Evolutionary conservation across 805 yeast genomes (phyloP).

Genomic region (Suhomyces sp.): DNA sequence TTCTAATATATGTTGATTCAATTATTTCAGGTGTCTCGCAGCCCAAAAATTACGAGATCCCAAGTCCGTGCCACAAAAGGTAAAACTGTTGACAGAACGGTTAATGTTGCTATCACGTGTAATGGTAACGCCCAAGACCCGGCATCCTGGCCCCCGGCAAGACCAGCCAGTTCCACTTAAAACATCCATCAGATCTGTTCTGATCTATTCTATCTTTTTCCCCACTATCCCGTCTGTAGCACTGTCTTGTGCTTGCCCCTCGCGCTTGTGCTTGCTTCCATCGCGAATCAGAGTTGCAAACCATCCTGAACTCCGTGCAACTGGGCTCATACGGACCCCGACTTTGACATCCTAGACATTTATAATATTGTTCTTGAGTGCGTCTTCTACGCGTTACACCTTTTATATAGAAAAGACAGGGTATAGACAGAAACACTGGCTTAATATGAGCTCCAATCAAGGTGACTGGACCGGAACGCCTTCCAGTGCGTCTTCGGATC

Average conservation of each 20-base stretch:
- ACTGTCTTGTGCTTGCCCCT: not conserved
- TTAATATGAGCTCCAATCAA: not conserved
- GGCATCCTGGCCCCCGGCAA: no score
- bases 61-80: not conserved
- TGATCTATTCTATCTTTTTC: no score
- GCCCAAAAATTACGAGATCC: not conserved
- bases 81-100: not conserved
- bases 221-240: no score
- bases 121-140: no score
- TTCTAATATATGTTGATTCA: conserved; percentile 3
- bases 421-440: no score
- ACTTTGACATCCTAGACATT: no score
- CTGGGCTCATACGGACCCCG: not conserved
- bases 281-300: not conserved
- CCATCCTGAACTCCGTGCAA: not conserved
- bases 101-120: not conserved
- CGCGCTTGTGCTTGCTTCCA: not conserved
- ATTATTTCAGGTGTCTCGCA: not conserved
- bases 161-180: no score
- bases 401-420: no score
- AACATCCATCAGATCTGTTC: no score
- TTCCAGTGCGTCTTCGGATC: not conserved
- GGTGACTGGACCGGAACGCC: not conserved
- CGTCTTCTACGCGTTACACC: no score
- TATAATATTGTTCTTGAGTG: no score